Evolutionary conservation across 2,329 filamentous ascomycete genomes (phyloP), one percentile per base, ranked within the genome.

Genomic region (Microdochium trichocladiopsis): DNA sequence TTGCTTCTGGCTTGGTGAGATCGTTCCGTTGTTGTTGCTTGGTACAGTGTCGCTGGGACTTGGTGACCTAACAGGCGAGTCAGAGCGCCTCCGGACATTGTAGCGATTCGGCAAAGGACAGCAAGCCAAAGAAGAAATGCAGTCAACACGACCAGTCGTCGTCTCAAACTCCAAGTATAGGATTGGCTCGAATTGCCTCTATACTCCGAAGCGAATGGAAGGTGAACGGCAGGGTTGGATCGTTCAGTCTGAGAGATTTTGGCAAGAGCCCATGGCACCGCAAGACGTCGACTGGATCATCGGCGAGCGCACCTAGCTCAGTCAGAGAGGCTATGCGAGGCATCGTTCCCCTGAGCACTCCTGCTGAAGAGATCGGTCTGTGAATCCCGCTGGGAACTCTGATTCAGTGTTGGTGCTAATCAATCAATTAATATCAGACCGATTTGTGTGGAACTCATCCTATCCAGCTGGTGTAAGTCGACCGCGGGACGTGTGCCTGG

Each of bases 291-390:
- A 60, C 51, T 8, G 66, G 66, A 3, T 74, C 73, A 0, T 57
- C 62, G 22, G 67, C 58, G 54, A 74, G 67, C 50, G 63, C 67
- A n/a, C 64, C 70, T 10, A 75, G 72, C 55, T 76, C 73, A 3
- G 56, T 75, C 9, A 64, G 66, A 25, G 68, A 72, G 10, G 59
- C 72, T 4, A 61, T 75, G 36, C 65, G 63, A n/a, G 69, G 69
- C 16, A 57, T 58, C 23, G 70, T 69, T 4, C 69, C 67, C 2
- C 62, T 64, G 18, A 55, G 56, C 6, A 68, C 65, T 1, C 66
- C 67, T 16, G 51, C 51, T 2, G 57, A 62, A 5, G 60, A 59
- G 25, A 49, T 45, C 41, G 22, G 23, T 51, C 14, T 14, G 43
- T 2, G 6, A 8, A 12, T 6, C 22, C 41, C 9, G 10, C 11